Base-by-base conservation (phyloP, 805 yeast genomes). In the Kazachstania psychrophila region DNA sequence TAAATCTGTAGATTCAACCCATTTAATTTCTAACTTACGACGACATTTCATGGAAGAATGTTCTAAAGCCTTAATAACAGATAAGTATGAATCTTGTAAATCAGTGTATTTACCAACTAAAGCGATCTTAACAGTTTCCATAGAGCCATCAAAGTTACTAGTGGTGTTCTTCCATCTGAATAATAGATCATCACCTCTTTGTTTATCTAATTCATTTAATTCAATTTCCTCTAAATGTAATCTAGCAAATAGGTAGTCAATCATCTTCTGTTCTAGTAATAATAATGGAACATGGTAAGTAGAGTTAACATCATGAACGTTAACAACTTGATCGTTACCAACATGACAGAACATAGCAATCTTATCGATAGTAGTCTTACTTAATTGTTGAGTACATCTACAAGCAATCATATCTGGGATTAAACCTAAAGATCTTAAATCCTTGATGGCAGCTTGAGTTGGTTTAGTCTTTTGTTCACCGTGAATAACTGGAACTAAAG, bases 401-500 rank as follows among this genome's bases (percentile, higher is more conserved):
- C 97, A 89, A 40, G 97, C 98, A 66, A 92, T 86, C 77, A 92
- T 80, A 62, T 92, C 97, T 15, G 97, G 97, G 26, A 79, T 76
- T 60, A 92, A 74, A 53, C 99, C 99, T 43, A 89, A 68, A 32
- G 95, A 83, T 66, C 99, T 81, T 64, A 92, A 73, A 62, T 92
- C 98, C 62, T 87, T 86, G 57, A 92, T 83, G 33, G 99, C 99
- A 46, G 97, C 98, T 68, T 92, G 99, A 10, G 99, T 92, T 41
- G 99, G 99, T 65, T 92, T 92, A 29, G 99, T 92, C 72, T 92
- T 92, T 64, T 92, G 96, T 69, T 92, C 99, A 44, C 97, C 98
- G 51, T 88, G 95, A 55, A 92, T 89, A 34, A 92, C 97, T 31
- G 97, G 97, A 33, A 92, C 97, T 46, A 92, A 70, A 31, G 97